Evolutionary conservation across 352 stramenopile species (phyloP), one percentile per base, ranked within the genome.

Genomic region (Pythium scleroteichum): DNA sequence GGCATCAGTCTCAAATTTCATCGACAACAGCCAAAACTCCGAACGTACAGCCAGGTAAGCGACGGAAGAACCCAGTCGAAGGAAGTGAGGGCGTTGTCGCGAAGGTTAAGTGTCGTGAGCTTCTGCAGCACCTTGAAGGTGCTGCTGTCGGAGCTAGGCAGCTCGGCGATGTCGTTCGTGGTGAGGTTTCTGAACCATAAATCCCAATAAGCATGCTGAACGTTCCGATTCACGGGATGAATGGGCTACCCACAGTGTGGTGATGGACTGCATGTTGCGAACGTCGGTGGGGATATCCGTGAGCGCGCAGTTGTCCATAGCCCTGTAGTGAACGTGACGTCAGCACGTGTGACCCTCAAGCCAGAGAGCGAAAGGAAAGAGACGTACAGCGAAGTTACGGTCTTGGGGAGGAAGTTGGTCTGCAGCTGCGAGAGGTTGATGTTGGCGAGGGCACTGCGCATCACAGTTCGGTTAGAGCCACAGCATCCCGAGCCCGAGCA

Each of bases 291-390:
- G 78, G 19, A 92, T 45, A 22, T 59, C 68, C 22, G 55, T 79
- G 49, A 92, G 68, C 44, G 81, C 78, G 64, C 82, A 92, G 64
- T 92, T 92, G 23, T 89, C 73, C 62, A 92, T 74, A 1, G 74
- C 73, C 17, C 81, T 91, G 39, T 17, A 24, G 40, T 32, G 41
- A 19, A 27, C 50, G 4, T 7, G 4, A 22, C 19, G 27, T 55
- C 14, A 41, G 48, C 32, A 44, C 19, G 17, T 3, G 3, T 42
- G 8, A 51, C 4, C 14, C 26, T 19, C 7, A 17, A 41, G 35
- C 24, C 14, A 41, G 20, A 40, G 5, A 13, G 14, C 38, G 3
- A 4, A 44, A 45, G 26, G 32, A 35, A n/a, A n/a, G n/a, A n/a
- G n/a, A 19, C 20, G 29, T 52, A 79, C 74, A 89, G 61, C 38